phyloP scores from a whole-genome alignment of 78 protist species.

The Speleostelium caveatum region DNA sequence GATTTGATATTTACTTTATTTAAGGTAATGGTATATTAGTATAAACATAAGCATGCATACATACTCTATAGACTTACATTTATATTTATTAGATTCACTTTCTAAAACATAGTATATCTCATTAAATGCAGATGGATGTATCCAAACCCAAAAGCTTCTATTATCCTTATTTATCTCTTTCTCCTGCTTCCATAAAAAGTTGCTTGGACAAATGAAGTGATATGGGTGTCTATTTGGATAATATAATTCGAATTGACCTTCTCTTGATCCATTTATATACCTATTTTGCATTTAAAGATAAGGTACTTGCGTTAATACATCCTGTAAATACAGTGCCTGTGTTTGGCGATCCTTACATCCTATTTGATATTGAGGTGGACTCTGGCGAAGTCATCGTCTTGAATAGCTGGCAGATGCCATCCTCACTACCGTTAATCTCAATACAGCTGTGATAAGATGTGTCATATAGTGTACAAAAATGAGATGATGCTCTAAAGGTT shows the following conservation, averaged over 20 bases:
- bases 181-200: constrained; percentile 41
- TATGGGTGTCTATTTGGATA: constrained; percentile 55
- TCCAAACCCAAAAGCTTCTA: constrained; percentile 64
- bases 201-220: constrained; percentile 42
- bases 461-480: constrained; percentile 46
- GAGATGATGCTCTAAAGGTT: constrained; percentile 59
- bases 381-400: constrained; percentile 36
- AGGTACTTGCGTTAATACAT: neutral
- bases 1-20: constrained; percentile 10
- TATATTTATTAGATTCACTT: neutral
- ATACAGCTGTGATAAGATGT: constrained; percentile 43
- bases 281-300: neutral
- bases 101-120: neutral
- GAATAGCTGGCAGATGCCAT: constrained; percentile 4
- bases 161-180: neutral
- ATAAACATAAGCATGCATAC: neutral
- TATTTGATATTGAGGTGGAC: constrained; percentile 13
- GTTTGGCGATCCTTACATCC: neutral
- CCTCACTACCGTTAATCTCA: constrained; percentile 13
- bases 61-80: neutral
- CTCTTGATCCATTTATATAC: constrained; percentile 36
- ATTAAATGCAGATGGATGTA: constrained; percentile 56
- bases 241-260: constrained; percentile 39
- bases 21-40: neutral
- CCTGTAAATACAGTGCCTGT: neutral